phyloP scores from a whole-genome alignment of 805 yeast genomes.

The Pichia cephalocereana region DNA sequence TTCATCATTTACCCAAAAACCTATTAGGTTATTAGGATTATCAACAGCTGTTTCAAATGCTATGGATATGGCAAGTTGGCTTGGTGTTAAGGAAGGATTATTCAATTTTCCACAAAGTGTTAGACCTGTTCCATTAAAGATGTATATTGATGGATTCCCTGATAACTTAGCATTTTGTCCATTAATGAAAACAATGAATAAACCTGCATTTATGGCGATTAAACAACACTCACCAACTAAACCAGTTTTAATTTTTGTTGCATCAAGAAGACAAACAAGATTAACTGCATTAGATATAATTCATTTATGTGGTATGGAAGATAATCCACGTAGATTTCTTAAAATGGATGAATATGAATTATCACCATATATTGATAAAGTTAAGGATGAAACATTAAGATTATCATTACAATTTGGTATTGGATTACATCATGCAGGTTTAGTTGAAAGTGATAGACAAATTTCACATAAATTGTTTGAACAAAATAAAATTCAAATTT shows the following conservation, averaged over 20 bases:
- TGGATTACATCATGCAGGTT: conserved; percentile 77
- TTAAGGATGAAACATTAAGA: conserved; percentile 75
- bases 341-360: conserved; percentile 58
- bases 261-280: conserved; percentile 75
- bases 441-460: conserved; percentile 63
- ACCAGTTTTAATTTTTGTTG: conserved; percentile 79
- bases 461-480: conserved; percentile 65
- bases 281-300: conserved; percentile 72
- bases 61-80: conserved; percentile 79
- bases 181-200: conserved; percentile 80
- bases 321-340: conserved; percentile 63
- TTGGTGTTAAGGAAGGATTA: conserved; percentile 62
- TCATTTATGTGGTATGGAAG: conserved; percentile 71
- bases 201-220: conserved; percentile 86
- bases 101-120: conserved; percentile 78
- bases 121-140: conserved; percentile 77
- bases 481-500: conserved; percentile 56
- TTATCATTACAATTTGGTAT: conserved; percentile 71
- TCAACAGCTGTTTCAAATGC: conserved; percentile 85
- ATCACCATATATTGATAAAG: conserved; percentile 37
- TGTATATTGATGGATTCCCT: conserved; percentile 83
- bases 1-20: conserved; percentile 48
- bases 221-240: conserved; percentile 82
- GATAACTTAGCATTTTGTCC: conserved; percentile 76
- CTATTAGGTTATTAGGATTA: conserved; percentile 63